Evolutionary conservation across 495 filamentous ascomycete genomes (phyloP).

Genomic region (Alectoria sarmentosa): DNA sequence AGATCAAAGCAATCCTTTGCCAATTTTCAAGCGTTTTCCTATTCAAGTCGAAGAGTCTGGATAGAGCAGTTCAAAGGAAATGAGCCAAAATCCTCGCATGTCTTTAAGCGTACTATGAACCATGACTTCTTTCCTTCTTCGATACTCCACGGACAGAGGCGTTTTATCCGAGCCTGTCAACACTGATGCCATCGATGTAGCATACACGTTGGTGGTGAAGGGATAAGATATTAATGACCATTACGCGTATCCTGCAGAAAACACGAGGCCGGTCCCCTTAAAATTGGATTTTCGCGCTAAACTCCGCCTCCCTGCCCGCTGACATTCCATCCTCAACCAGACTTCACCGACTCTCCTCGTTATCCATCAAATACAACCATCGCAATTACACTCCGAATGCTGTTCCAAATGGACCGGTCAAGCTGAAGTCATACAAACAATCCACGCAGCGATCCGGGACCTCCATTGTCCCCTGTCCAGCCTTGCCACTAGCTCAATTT

Average conservation of each 20-base stretch:
- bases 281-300: slow-evolving; percentile 2
- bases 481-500: slow-evolving; percentile 20
- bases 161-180: not conserved
- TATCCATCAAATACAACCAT: not conserved
- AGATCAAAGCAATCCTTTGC: not conserved
- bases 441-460: not conserved
- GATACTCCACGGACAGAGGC: not conserved
- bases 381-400: not conserved
- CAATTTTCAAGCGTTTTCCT: not conserved
- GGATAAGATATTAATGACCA: not conserved
- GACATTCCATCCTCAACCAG: not conserved
- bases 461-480: slow-evolving; percentile 2
- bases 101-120: not conserved
- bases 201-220: not conserved
- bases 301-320: not conserved
- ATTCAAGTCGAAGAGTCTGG: not conserved
- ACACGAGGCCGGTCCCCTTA: slow-evolving; percentile 9
- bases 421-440: slow-evolving; percentile 9
- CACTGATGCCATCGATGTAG: not conserved
- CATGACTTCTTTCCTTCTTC: too few relatives aligned
- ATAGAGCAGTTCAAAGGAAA: too few relatives aligned
- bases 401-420: slow-evolving; percentile 4
- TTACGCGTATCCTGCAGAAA: slow-evolving; percentile 5
- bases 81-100: not conserved
- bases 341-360: not conserved